These are phyloP conservation scores for Penicillium egyptiacum DNA, from an alignment of 495 filamentous ascomycete species.

Conservation along the genomic window DNA sequence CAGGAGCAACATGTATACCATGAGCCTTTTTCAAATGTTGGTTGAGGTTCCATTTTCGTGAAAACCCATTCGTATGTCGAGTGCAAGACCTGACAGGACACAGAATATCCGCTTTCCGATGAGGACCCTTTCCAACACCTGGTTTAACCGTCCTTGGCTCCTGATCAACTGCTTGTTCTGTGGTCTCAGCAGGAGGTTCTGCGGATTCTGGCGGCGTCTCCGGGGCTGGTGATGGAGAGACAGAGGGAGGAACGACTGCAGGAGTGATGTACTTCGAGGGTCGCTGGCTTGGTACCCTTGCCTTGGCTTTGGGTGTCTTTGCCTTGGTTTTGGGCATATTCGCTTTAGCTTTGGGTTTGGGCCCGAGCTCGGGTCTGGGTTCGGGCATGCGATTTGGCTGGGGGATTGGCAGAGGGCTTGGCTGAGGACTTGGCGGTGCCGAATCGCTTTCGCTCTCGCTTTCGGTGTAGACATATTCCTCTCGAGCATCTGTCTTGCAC, in stretches of 20 bases:
- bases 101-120: slow-evolving; percentile 34
- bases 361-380: not conserved
- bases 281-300: not conserved
- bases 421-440: not conserved
- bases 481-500: slow-evolving; percentile 12
- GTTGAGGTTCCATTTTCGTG: slow-evolving; percentile 44
- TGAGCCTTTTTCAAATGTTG: slow-evolving; percentile 39
- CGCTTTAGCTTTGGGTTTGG: not conserved
- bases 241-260: not conserved
- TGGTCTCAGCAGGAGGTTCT: slow-evolving; percentile 2
- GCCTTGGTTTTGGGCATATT: not conserved
- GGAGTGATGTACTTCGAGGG: slow-evolving; percentile 3
- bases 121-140: slow-evolving; percentile 29
- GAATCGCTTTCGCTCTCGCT: slow-evolving; percentile 27
- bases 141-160: not conserved
- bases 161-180: not conserved
- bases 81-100: slow-evolving; percentile 35
- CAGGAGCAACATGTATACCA: slow-evolving; percentile 20
- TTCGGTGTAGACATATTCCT: slow-evolving; percentile 33
- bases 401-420: not conserved
- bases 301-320: not conserved
- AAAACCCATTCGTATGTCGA: slow-evolving; percentile 37
- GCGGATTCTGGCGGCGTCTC: not conserved
- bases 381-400: not conserved
- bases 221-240: slow-evolving; percentile 4